Evolutionary conservation across 192 early-diverging fungal genomes (phyloP).

Genomic region (Kappamyces sp.): DNA sequence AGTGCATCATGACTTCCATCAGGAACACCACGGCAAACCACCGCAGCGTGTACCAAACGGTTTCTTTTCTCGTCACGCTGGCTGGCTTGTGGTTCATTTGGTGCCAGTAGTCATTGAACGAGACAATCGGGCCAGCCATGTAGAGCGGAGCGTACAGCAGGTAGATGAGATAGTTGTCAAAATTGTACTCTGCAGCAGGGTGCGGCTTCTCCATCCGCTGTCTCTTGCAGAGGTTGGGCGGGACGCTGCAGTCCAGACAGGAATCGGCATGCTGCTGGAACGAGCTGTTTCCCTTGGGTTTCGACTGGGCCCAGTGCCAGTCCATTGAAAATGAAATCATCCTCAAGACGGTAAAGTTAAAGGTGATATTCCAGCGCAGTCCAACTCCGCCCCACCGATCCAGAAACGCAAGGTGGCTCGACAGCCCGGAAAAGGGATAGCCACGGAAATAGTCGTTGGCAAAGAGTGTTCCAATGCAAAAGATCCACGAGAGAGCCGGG

Average conservation of each 20-base stretch:
- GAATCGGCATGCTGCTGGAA: conserved; percentile 22
- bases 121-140: conserved; percentile 89
- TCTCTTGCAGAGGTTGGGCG: conserved; percentile 8
- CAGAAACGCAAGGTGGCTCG: conserved; percentile 56
- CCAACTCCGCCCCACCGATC: conserved; percentile 63
- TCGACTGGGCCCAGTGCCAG: conserved; percentile 66
- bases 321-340: conserved; percentile 93
- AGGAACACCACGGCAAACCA: conserved; percentile 56
- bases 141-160: conserved; percentile 87
- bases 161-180: conserved; percentile 72
- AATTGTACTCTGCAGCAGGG: conserved; percentile 61
- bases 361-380: conserved; percentile 78
- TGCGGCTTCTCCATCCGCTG: conserved; percentile 13
- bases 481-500: conserved; percentile 73
- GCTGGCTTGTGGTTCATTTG: conserved; percentile 47
- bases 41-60: conserved; percentile 57
- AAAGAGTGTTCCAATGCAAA: conserved; percentile 74
- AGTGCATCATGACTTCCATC: conserved; percentile 89
- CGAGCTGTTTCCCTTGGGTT: conserved; percentile 1
- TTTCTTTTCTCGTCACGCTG: conserved; percentile 3
- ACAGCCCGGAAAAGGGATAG: conserved; percentile 42
- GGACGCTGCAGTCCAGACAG: conserved; percentile 23
- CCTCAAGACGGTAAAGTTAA: conserved; percentile 84
- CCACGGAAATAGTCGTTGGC: conserved; percentile 69
- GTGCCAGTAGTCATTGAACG: conserved; percentile 85